These are phyloP conservation scores for Candida verbasci DNA, from an alignment of 805 yeast species.

Conservation along the genomic window DNA sequence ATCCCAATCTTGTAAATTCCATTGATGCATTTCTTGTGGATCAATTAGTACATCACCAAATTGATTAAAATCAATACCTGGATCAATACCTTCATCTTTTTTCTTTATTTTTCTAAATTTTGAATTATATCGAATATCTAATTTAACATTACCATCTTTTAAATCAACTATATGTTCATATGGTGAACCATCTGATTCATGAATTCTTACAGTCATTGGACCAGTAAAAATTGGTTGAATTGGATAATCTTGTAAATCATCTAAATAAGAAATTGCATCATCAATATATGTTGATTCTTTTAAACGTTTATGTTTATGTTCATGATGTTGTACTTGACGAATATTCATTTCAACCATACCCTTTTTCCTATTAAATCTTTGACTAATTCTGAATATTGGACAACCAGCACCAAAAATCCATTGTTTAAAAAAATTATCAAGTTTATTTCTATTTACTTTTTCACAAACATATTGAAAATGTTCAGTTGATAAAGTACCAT, in stretches of 20 bases:
- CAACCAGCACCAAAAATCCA: slow-evolving; percentile 91
- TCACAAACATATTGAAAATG: slow-evolving; percentile 95
- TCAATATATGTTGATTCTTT: slow-evolving; percentile 35
- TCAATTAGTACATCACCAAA: slow-evolving; percentile 75
- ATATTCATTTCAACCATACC: slow-evolving; percentile 94
- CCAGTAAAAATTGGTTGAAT: slow-evolving; percentile 70
- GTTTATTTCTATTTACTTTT: slow-evolving; percentile 80
- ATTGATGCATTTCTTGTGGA: slow-evolving; percentile 55
- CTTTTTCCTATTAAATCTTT: slow-evolving; percentile 87
- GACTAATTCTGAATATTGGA: slow-evolving; percentile 85
- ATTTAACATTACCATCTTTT: slow-evolving; percentile 76
- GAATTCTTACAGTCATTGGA: slow-evolving; percentile 94
- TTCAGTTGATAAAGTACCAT: slow-evolving; percentile 69
- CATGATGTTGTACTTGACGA: slow-evolving; percentile 78
- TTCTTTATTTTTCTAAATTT: slow-evolving; percentile 81
- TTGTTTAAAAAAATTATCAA: slow-evolving; percentile 82
- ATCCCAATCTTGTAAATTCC: slow-evolving; percentile 72
- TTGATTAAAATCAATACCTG: slow-evolving; percentile 38
- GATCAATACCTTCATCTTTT: slow-evolving; percentile 40
- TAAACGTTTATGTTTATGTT: slow-evolving; percentile 28
- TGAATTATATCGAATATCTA: slow-evolving; percentile 94
- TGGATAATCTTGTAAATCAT: slow-evolving; percentile 36
- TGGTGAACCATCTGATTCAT: slow-evolving; percentile 98
- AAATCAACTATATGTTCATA: slow-evolving; percentile 95
- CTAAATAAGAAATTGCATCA: slow-evolving; percentile 40